Conservation (phyloP, 2,329 filamentous ascomycete genomes). For the Aspergillus piperis region DNA sequence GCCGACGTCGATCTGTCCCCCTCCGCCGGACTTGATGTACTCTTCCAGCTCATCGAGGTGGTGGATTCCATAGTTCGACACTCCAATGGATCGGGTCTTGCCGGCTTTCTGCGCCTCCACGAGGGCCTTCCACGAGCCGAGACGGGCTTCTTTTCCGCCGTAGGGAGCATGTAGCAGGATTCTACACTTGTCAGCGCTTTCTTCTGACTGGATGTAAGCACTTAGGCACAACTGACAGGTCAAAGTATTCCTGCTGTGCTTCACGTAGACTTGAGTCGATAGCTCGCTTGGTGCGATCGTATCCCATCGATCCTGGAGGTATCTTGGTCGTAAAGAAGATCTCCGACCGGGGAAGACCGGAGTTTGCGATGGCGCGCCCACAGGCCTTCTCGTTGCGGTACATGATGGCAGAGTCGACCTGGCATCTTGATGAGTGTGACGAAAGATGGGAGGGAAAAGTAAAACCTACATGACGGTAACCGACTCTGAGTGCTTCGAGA, state of each 20-base stretch:
- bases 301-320: conserved; percentile 63
- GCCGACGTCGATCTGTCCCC: conserved; percentile 69
- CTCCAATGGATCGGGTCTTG: conserved; percentile 69
- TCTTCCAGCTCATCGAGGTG: conserved; percentile 68
- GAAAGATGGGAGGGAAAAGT: too few species aligned
- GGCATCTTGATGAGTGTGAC: background rate
- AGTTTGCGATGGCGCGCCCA: conserved; percentile 64
- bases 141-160: conserved; percentile 66
- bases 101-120: conserved; percentile 74
- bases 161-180: conserved; percentile 77
- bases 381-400: conserved; percentile 72
- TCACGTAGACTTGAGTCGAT: conserved; percentile 64
- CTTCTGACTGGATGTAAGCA: too few species aligned
- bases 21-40: conserved; percentile 60
- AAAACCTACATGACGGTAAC: conserved; percentile 35
- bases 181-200: conserved; percentile 16
- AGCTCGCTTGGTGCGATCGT: conserved; percentile 66
- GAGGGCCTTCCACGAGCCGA: conserved; percentile 74
- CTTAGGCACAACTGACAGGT: conserved; percentile 54
- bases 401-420: conserved; percentile 64
- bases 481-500: conserved; percentile 30
- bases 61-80: conserved; percentile 75
- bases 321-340: conserved; percentile 82
- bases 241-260: conserved; percentile 71
- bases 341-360: conserved; percentile 63